A percentile compares a stretch with the other conserved stretches of the same genome.
Evolutionary conservation across 1,139 yeast species (phyloP).

Genomic region (Saccharomyces hybrid): DNA sequence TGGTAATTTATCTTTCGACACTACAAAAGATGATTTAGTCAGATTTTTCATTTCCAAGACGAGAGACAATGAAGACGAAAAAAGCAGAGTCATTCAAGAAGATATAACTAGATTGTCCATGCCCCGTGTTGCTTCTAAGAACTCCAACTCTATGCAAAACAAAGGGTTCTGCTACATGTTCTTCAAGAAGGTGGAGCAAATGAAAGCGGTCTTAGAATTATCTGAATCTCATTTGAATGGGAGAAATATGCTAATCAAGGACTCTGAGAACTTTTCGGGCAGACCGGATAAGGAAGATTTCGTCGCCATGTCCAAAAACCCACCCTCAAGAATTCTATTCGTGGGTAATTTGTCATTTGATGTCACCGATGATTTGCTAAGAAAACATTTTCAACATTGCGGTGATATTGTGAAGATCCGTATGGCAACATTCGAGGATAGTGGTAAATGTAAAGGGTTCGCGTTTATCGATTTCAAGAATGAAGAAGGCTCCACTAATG

Average conservation of each 20-base stretch:
- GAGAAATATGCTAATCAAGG: constrained; percentile 77
- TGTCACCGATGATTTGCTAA: constrained; percentile 73
- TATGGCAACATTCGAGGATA: constrained; percentile 95
- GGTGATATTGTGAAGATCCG: constrained; percentile 78
- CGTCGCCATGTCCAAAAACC: constrained; percentile 52
- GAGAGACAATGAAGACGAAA: constrained; percentile 34
- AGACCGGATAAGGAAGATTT: constrained; percentile 60
- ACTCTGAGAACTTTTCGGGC: constrained; percentile 77
- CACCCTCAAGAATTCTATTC: constrained; percentile 82
- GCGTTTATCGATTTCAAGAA: constrained; percentile 84
- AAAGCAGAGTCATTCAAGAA: constrained; percentile 35
- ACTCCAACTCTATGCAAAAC: constrained; percentile 46
- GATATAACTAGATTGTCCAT: constrained; percentile 56
- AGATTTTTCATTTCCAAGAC: constrained; percentile 61
- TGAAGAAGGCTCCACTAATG: constrained; percentile 74
- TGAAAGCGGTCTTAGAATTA: constrained; percentile 55
- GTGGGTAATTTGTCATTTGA: constrained; percentile 93
- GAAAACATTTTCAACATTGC: constrained; percentile 64
- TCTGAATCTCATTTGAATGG: constrained; percentile 74
- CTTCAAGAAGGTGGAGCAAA: constrained; percentile 56
- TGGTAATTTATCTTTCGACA: constrained; percentile 84
- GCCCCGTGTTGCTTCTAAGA: constrained; percentile 48
- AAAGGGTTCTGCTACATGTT: constrained; percentile 89
- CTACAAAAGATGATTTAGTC: constrained; percentile 65
- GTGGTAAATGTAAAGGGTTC: constrained; percentile 95